Base-by-base conservation (phyloP, 2,329 filamentous ascomycete species). In the Fusarium sp. region DNA sequence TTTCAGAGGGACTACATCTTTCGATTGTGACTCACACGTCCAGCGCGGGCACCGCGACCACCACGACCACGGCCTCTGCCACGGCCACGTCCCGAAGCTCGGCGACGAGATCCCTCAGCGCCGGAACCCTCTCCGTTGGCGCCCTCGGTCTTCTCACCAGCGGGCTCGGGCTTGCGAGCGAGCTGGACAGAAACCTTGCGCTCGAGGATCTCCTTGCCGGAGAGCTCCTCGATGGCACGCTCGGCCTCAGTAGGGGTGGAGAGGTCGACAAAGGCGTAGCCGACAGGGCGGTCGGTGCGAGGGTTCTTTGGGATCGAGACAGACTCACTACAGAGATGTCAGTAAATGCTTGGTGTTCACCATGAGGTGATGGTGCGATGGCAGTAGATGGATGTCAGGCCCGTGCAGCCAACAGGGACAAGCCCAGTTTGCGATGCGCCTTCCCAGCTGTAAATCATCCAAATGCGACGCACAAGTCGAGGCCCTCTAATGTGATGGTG, bases 221-320 rank as follows among this genome's bases (percentile, higher is more conserved):
- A 98, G 77, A 99, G 93, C 87, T 98, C 95, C 80, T 91, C 89
- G 81, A 99, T 98, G 82, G 97, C 97, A 85, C 95, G 94, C 87
- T 98, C 94, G 76, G 97, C 97, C 89, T 98, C 97, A 77, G 91
- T 92, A 71, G 97, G 94, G 76, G 96, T 98, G 73, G 95, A 97
- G 77, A 99, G 93, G 83, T 98, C 97, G 84, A 99, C 97, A 84
- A 99, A 99, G 83, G 97, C 97, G 86, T 98, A 99, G 83, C 97
- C 97, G 84, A 99, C 97, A 76, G 97, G 96, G 84, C 97, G 96
- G 87, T 95, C 96, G 87, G 96, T 99, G 86, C 97, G 96, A 83
- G 97, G 97, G 90, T 99, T 98, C 91, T 97, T 98, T 79, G 97
- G 97, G 86, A 99, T 99, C 80, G 97, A 98, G 85, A 96, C 96